Base-by-base conservation (phyloP, 2,329 filamentous ascomycete genomes). In the Cladosporium colombiae region DNA sequence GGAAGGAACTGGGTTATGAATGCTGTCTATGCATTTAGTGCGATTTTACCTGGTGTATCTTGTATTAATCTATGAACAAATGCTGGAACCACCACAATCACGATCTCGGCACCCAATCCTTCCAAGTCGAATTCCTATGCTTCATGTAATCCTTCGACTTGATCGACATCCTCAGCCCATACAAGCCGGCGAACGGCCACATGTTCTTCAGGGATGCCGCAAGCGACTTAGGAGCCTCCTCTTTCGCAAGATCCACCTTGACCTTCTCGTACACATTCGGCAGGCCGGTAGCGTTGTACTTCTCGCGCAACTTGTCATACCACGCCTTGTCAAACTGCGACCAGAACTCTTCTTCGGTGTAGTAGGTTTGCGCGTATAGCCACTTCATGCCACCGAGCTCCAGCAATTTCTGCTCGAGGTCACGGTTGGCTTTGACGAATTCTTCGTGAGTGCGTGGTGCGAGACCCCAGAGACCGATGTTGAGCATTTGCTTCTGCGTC, bases 351-450 rank as follows among this genome's bases (percentile, higher is more conserved):
- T 84, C 79, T 73, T 90, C 85, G n/a, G 85, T 84, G 76, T 95
- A 95, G 79, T 93, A 96, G 0, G 91, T 90, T 73, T 94, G 90
- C 2, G 92, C 91, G 77, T 96, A 96, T 14, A 96, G 81, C 90
- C 91, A 95, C 80, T 96, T 96, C 81, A 90, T 86, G 2, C 92
- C 92, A 56, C 88, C 88, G 0, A 95, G 84, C 69, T 87, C 83
- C 57, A 81, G 81, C 4, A 93, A 85, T 74, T 90, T 89, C 23
- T 81, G 79, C 79, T 96, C 92, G 23, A 96, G 82, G 52, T 83
- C 83, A 35, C 89, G 85, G 78, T 96, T 96, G 70, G 86, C 86
- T 46, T 78, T 75, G 1, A 93, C 82, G 72, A 93, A 93, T n/a
- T 83, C 82, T 1, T 78, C 76, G 63, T 78, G 72, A 58, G 84